These are phyloP conservation scores for Lentinula edodes DNA, from an alignment of 768 basidiomycete genomes.

Conservation along the genomic window DNA sequence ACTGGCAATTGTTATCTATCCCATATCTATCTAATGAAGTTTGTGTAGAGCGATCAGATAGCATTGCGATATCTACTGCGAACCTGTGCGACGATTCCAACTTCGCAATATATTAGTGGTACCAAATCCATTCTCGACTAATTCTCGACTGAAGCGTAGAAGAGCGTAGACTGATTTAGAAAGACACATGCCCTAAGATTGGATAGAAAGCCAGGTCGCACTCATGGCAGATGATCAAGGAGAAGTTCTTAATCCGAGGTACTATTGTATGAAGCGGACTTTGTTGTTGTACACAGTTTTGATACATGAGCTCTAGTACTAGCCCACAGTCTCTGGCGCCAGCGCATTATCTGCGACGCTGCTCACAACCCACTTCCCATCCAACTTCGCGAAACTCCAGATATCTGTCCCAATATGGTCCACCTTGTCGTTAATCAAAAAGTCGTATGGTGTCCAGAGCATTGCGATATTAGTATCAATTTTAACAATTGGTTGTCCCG, in stretches of 20 bases:
- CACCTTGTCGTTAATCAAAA: constrained; percentile 7
- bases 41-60: not conserved
- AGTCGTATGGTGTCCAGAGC: constrained; percentile 16
- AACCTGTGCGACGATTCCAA: too few species aligned
- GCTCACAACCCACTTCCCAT: constrained; percentile 12
- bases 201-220: too few species aligned
- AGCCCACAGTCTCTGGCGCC: not conserved
- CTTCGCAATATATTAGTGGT: too few species aligned
- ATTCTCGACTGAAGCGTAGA: too few species aligned
- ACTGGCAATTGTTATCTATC: not conserved
- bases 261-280: too few species aligned
- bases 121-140: too few species aligned
- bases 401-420: constrained; percentile 13
- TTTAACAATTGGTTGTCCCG: constrained; percentile 4
- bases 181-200: too few species aligned
- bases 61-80: not conserved
- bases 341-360: constrained; percentile 11
- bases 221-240: too few species aligned
- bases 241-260: too few species aligned
- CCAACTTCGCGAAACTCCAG: constrained; percentile 11
- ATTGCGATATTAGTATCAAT: constrained; percentile 12
- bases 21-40: not conserved
- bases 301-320: not conserved
- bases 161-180: too few species aligned
- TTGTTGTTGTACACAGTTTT: not conserved